These are phyloP conservation scores for Alternaria burnsii DNA, from an alignment of 2,329 filamentous ascomycete species.

Conservation along the genomic window DNA sequence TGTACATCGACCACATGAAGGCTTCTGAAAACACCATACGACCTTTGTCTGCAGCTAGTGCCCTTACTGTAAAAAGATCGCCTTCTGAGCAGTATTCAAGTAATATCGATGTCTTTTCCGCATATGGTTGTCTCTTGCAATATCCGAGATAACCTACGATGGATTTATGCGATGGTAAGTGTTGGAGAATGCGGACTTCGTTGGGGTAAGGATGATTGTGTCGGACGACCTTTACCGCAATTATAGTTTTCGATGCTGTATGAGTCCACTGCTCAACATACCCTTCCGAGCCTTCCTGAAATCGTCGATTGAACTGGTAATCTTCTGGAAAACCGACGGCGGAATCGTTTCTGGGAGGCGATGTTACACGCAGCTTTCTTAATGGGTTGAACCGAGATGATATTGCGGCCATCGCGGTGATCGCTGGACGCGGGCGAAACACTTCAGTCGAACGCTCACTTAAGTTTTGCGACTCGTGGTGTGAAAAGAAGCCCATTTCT, in stretches of 20 bases:
- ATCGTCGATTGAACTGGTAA: neutral
- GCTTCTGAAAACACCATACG: constrained; percentile 17
- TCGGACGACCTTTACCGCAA: constrained; percentile 26
- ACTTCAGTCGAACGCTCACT: neutral
- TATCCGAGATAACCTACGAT: constrained; percentile 21
- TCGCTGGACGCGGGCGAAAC: neutral
- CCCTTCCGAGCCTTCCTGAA: constrained; percentile 21
- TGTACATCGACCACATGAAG: constrained; percentile 27
- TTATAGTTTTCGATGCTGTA: neutral
- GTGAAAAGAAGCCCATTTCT: neutral
- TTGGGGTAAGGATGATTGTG: neutral
- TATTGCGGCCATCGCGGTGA: neutral
- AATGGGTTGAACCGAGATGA: neutral
- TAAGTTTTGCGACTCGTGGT: neutral
- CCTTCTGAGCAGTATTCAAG: constrained; percentile 25
- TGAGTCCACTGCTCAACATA: constrained; percentile 22
- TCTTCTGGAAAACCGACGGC: neutral
- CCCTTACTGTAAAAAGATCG: constrained; percentile 21
- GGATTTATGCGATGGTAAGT: constrained; percentile 18
- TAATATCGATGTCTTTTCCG: constrained; percentile 12
- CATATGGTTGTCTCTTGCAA: constrained; percentile 2
- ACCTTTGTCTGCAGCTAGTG: neutral
- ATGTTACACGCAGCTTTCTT: neutral
- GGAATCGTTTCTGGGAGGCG: neutral
- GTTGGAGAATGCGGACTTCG: constrained; percentile 23